Evolutionary conservation across 2,329 filamentous ascomycete genomes (phyloP).

Genomic region (Aspergillus sp.): DNA sequence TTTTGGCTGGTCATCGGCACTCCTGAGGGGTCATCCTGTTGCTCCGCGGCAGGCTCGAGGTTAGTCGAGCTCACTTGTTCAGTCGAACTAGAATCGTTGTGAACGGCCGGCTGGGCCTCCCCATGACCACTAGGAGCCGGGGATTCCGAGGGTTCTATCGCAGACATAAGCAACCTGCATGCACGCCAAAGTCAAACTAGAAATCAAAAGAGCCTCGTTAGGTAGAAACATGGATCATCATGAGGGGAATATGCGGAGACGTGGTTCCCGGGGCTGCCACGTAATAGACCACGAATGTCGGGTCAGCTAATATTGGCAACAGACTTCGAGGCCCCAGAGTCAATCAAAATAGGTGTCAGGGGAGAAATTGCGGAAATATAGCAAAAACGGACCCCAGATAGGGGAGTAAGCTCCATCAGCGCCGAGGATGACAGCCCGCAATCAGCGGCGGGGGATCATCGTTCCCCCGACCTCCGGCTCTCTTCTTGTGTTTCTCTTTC

Average conservation of each 20-base stretch:
- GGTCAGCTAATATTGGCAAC: neutral
- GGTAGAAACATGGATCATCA: conserved; percentile 29
- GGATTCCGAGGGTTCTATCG: conserved; percentile 29
- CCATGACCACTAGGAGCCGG: conserved; percentile 26
- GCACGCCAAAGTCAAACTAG: conserved; percentile 19
- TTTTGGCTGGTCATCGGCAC: conserved; percentile 13
- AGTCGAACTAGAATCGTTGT: conserved; percentile 22
- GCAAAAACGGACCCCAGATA: neutral
- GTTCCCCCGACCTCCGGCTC: conserved; percentile 32
- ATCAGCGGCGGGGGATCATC: conserved; percentile 32
- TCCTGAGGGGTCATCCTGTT: conserved; percentile 22
- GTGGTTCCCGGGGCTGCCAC: conserved; percentile 8
- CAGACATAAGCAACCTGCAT: conserved; percentile 50
- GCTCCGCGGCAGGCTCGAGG: conserved; percentile 19
- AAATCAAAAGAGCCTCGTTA: conserved; percentile 16
- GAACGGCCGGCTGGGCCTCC: conserved; percentile 23
- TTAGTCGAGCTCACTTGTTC: conserved; percentile 25
- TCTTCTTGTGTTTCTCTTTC: conserved; percentile 12
- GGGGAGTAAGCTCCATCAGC: conserved; percentile 42
- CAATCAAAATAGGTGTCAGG: neutral
- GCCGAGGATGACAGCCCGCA: conserved; percentile 52
- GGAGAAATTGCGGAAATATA: neutral
- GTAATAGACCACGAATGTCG: conserved; percentile 1
- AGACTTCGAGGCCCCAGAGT: neutral
- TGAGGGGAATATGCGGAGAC: conserved; percentile 17